A percentile compares a stretch with the other conserved stretches of the same genome.
Evolutionary conservation across 2,329 filamentous ascomycete genomes (phyloP).

Genomic region (Phaeophleospora eucalypticola): DNA sequence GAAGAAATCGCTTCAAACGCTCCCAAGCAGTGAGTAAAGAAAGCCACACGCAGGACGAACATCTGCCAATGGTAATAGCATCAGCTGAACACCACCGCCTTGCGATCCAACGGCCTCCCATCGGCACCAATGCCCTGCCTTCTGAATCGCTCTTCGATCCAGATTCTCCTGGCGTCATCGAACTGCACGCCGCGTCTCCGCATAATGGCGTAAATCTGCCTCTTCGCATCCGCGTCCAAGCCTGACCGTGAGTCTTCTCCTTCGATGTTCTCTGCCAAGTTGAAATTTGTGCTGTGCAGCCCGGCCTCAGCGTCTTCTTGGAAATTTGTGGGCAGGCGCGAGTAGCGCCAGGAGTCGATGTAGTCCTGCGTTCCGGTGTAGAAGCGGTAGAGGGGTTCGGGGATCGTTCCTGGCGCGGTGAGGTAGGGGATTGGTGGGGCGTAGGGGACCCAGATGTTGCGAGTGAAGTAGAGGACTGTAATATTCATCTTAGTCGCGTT

Average conservation of each 20-base stretch:
- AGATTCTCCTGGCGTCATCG: slow-evolving; percentile 83
- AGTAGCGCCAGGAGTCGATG: slow-evolving; percentile 57
- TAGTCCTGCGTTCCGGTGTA: slow-evolving; percentile 40
- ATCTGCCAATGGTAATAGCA: not conserved
- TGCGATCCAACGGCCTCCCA: slow-evolving; percentile 82
- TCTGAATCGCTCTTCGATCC: slow-evolving; percentile 79
- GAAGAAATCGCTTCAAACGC: not conserved
- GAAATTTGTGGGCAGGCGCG: slow-evolving; percentile 69
- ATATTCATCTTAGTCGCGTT: slow-evolving; percentile 10
- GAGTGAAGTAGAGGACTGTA: slow-evolving; percentile 72
- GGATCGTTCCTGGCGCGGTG: slow-evolving; percentile 46
- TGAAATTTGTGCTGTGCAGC: slow-evolving; percentile 76
- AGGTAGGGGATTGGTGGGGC: slow-evolving; percentile 57
- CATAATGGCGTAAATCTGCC: slow-evolving; percentile 85
- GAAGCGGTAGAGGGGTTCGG: slow-evolving; percentile 51
- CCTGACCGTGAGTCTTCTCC: slow-evolving; percentile 74
- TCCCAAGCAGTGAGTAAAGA: too few relatives aligned
- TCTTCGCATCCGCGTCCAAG: slow-evolving; percentile 74
- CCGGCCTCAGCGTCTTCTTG: slow-evolving; percentile 82
- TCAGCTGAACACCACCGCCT: slow-evolving; percentile 89
- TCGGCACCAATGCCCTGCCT: slow-evolving; percentile 86
- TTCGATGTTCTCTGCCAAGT: slow-evolving; percentile 74
- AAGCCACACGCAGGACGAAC: not conserved
- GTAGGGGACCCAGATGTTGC: slow-evolving; percentile 68
- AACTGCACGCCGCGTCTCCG: slow-evolving; percentile 76